These are phyloP conservation scores for Fusarium chuoi DNA, from an alignment of 2,329 filamentous ascomycete species.

Conservation along the genomic window DNA sequence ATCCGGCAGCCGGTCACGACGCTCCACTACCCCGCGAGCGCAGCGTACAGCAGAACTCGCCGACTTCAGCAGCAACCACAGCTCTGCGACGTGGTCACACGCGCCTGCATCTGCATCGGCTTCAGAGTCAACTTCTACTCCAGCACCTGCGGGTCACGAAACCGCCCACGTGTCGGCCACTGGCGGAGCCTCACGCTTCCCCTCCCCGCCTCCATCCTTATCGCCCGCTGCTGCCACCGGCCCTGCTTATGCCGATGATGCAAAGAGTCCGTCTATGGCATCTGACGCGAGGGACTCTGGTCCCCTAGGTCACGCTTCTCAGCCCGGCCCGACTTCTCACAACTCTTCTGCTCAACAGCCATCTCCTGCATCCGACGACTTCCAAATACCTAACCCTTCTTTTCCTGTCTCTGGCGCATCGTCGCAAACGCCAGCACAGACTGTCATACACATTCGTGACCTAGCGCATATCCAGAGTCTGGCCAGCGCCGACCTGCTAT, in stretches of 20 bases:
- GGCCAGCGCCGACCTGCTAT: constrained; percentile 79
- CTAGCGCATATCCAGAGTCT: constrained; percentile 92
- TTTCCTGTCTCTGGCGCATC: constrained; percentile 47
- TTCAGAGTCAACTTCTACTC: constrained; percentile 37
- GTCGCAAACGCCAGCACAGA: constrained; percentile 51
- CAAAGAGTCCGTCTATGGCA: constrained; percentile 60
- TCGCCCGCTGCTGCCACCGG: constrained; percentile 56
- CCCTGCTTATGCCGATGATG: constrained; percentile 54
- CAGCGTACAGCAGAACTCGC: constrained; percentile 38
- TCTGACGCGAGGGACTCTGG: constrained; percentile 50
- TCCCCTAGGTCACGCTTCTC: constrained; percentile 42
- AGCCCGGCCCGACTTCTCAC: constrained; percentile 33
- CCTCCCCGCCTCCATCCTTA: constrained; percentile 65
- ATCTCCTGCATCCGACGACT: constrained; percentile 52
- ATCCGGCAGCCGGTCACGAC: constrained; percentile 46
- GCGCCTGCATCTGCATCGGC: constrained; percentile 27
- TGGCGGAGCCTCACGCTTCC: constrained; percentile 60
- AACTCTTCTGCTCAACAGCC: constrained; percentile 45
- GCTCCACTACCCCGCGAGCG: constrained; percentile 45
- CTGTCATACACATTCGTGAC: constrained; percentile 83
- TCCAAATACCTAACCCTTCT: constrained; percentile 51
- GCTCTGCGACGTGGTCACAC: constrained; percentile 28
- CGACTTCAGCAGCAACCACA: constrained; percentile 31
- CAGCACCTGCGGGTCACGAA: constrained; percentile 38
- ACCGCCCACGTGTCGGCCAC: constrained; percentile 46